Conservation (phyloP, 1,284 basidiomycete genomes). For the Fomitiporia mediterranea region DNA sequence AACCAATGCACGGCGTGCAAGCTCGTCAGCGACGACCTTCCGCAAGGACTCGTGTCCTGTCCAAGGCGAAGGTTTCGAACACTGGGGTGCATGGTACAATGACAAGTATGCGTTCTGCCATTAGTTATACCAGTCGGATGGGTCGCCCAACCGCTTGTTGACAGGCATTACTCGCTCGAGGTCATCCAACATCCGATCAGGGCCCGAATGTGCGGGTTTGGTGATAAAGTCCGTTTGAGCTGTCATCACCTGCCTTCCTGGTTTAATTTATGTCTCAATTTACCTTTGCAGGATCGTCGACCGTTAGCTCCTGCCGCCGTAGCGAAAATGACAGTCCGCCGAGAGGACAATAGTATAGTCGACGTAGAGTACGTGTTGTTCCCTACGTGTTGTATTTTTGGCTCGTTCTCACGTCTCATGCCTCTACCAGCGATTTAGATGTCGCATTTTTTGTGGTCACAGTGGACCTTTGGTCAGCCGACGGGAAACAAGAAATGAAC, state of each 20-base stretch:
- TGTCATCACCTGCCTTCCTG: constrained; percentile 1
- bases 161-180: constrained; percentile 75
- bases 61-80: constrained; percentile 11
- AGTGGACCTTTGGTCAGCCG: constrained; percentile 83
- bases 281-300: constrained; percentile 67
- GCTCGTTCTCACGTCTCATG: constrained; percentile 22
- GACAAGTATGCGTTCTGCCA: constrained; percentile 14
- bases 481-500: constrained; percentile 77
- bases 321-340: constrained; percentile 69
- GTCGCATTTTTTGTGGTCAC: constrained; percentile 83
- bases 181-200: constrained; percentile 83
- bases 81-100: constrained; percentile 20
- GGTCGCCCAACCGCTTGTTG: background rate
- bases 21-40: constrained; percentile 11
- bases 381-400: constrained; percentile 21
- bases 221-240: constrained; percentile 72
- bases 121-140: background rate
- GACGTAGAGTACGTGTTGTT: constrained; percentile 64
- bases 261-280: constrained; percentile 16
- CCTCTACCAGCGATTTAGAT: constrained; percentile 64
- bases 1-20: constrained; percentile 15
- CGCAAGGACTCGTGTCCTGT: constrained; percentile 1
- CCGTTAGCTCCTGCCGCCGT: constrained; percentile 88
- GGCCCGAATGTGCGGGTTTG: constrained; percentile 91
- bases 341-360: constrained; percentile 63